Conservation (phyloP, 1,284 basidiomycete species). For the Hypsizygus ulmarius region DNA sequence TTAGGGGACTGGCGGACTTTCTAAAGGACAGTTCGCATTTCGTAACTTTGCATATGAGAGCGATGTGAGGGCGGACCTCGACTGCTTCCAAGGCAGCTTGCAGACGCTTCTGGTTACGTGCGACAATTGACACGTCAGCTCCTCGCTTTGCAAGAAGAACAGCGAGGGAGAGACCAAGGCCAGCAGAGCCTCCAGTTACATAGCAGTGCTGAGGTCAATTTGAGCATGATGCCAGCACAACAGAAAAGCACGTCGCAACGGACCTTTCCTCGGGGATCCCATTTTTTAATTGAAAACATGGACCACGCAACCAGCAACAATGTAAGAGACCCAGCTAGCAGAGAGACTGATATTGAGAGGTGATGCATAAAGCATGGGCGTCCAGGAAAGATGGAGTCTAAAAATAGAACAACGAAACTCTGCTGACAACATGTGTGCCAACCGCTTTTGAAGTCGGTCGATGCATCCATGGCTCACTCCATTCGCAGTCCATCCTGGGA, state of each 20-base stretch:
- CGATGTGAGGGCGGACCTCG: slow-evolving; percentile 45
- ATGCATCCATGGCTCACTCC: too few species aligned
- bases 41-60: neutral
- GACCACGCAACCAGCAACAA: slow-evolving; percentile 9
- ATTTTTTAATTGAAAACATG: slow-evolving; percentile 28
- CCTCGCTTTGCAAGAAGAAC: slow-evolving; percentile 67
- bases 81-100: slow-evolving; percentile 56
- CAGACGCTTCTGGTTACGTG: slow-evolving; percentile 63
- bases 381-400: neutral
- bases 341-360: slow-evolving; percentile 12
- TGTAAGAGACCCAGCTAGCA: slow-evolving; percentile 1
- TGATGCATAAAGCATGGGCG: slow-evolving; percentile 6
- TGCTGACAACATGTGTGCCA: too few species aligned
- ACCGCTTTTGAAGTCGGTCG: too few species aligned
- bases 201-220: slow-evolving; percentile 58
- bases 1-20: slow-evolving; percentile 44
- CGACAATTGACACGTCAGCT: slow-evolving; percentile 81
- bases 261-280: slow-evolving; percentile 44
- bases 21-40: slow-evolving; percentile 25
- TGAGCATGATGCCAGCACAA: neutral
- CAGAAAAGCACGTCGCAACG: slow-evolving; percentile 9
- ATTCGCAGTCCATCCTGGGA: too few species aligned
- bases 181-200: slow-evolving; percentile 80
- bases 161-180: slow-evolving; percentile 75
- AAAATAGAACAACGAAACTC: slow-evolving; percentile 1